Evolutionary conservation across 1,139 yeast genomes (phyloP).

Genomic region (Zygoascus meyerae): DNA sequence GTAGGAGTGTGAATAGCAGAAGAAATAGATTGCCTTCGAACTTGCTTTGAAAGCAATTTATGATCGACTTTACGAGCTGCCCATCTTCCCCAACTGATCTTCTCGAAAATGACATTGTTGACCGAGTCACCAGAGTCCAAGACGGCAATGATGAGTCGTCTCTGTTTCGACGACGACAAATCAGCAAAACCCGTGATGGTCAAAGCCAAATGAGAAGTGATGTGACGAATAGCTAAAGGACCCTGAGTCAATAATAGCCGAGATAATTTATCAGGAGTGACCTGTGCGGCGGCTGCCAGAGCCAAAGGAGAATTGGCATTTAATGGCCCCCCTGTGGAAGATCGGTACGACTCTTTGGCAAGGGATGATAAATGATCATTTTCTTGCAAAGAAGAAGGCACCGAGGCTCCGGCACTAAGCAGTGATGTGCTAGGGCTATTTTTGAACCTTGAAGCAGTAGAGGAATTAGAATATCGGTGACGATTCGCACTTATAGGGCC

Average conservation of each 20-base stretch:
- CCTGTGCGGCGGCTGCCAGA: conserved; percentile 79
- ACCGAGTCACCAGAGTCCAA: conserved; percentile 65
- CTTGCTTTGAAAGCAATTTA: conserved; percentile 9
- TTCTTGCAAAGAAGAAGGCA: conserved; percentile 8
- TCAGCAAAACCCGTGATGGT: conserved; percentile 78
- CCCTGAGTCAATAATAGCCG: conserved; percentile 65
- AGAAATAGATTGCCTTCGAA: conserved; percentile 50
- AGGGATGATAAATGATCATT: not conserved
- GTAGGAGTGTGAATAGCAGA: conserved; percentile 19
- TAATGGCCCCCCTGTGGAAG: conserved; percentile 26
- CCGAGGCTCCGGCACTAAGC: conserved; percentile 3
- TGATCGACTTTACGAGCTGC: conserved; percentile 57
- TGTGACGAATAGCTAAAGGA: conserved; percentile 85
- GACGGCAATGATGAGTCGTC: conserved; percentile 84
- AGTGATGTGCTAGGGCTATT: conserved; percentile 6
- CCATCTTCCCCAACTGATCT: conserved; percentile 99
- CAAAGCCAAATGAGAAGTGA: conserved; percentile 67
- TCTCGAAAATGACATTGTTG: conserved; percentile 71
- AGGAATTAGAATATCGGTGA: conserved; percentile 7
- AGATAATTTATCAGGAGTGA: conserved; percentile 76
- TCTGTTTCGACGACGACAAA: conserved; percentile 78
- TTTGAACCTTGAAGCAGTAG: conserved; percentile 1
- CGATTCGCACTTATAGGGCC: not conserved
- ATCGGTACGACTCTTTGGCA: not conserved
- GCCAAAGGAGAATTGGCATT: conserved; percentile 87